Evolutionary conservation across 2,329 filamentous ascomycete genomes (phyloP).

Genomic region (Chalara sp.): DNA sequence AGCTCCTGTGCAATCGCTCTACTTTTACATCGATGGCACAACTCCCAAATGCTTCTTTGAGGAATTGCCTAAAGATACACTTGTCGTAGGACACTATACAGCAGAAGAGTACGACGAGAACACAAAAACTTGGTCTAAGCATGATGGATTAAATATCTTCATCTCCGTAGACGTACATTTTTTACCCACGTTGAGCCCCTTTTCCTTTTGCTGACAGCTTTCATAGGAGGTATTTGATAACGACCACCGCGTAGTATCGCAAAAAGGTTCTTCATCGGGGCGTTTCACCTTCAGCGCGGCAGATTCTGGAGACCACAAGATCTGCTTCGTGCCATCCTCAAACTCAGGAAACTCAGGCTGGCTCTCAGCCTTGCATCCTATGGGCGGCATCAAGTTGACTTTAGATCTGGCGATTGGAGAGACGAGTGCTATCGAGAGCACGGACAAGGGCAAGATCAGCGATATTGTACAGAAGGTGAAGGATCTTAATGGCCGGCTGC

Average conservation of each 20-base stretch:
- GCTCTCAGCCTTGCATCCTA: slow-evolving; percentile 57
- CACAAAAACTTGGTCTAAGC: slow-evolving; percentile 60
- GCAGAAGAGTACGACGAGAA: slow-evolving; percentile 78
- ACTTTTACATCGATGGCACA: slow-evolving; percentile 90
- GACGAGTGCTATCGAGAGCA: slow-evolving; percentile 87
- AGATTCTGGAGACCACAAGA: slow-evolving; percentile 89
- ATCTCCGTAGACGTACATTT: slow-evolving; percentile 76
- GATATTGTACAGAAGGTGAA: slow-evolving; percentile 83
- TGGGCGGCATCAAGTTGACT: slow-evolving; percentile 74
- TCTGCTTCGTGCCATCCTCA: slow-evolving; percentile 87
- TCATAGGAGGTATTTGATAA: slow-evolving; percentile 85
- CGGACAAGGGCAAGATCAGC: slow-evolving; percentile 86
- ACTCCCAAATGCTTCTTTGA: slow-evolving; percentile 95
- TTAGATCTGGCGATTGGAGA: slow-evolving; percentile 93
- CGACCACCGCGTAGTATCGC: slow-evolving; percentile 90
- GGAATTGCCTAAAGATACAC: slow-evolving; percentile 92
- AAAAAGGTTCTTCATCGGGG: slow-evolving; percentile 68
- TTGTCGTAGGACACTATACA: slow-evolving; percentile 89
- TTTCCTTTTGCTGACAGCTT: neutral
- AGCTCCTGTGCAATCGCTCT: slow-evolving; percentile 69
- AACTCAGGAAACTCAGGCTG: slow-evolving; percentile 63
- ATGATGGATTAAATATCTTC: slow-evolving; percentile 72
- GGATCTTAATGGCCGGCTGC: slow-evolving; percentile 80
- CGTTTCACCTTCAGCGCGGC: slow-evolving; percentile 94
- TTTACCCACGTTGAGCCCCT: neutral